A percentile compares a stretch with the other conserved stretches of the same genome.
phyloP scores from a whole-genome alignment of 179 eudicot genomes.

The Camellia oleifera region DNA sequence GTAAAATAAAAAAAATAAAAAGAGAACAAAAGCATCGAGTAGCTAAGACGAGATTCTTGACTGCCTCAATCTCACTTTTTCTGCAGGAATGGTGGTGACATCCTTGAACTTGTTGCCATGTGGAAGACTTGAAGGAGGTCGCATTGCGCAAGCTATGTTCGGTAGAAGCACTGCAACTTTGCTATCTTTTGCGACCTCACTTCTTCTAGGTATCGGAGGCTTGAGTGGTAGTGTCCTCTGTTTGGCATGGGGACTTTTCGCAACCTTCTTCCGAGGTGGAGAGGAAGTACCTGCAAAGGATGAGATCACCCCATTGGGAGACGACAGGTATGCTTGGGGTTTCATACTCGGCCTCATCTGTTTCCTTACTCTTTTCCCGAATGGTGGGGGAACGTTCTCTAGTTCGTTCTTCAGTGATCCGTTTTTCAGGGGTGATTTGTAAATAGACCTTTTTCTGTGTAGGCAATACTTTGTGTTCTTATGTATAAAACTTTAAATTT shows the following conservation, averaged over 20 bases:
- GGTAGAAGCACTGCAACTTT: slow-evolving; percentile 76
- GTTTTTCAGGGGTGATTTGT: slow-evolving; percentile 56
- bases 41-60: not conserved
- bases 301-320: slow-evolving; percentile 84
- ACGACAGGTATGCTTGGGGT: slow-evolving; percentile 88
- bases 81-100: slow-evolving; percentile 92
- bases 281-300: slow-evolving; percentile 81
- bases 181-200: slow-evolving; percentile 67
- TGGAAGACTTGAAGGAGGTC: slow-evolving; percentile 94
- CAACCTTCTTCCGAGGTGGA: slow-evolving; percentile 92
- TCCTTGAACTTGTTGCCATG: slow-evolving; percentile 85
- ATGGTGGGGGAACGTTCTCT: slow-evolving; percentile 85
- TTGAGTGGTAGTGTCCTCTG: slow-evolving; percentile 86
- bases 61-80: not conserved
- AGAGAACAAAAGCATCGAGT: not conserved
- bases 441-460: no score
- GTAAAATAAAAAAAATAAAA: no score
- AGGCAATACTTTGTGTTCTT: no score
- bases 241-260: slow-evolving; percentile 91
- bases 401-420: slow-evolving; percentile 68
- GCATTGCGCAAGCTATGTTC: slow-evolving; percentile 95
- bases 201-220: slow-evolving; percentile 83
- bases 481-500: no score
- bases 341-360: slow-evolving; percentile 70
- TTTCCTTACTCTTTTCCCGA: slow-evolving; percentile 72